phyloP scores from a whole-genome alignment of 2,329 filamentous ascomycete species.

The Aspergillus udagawae region DNA sequence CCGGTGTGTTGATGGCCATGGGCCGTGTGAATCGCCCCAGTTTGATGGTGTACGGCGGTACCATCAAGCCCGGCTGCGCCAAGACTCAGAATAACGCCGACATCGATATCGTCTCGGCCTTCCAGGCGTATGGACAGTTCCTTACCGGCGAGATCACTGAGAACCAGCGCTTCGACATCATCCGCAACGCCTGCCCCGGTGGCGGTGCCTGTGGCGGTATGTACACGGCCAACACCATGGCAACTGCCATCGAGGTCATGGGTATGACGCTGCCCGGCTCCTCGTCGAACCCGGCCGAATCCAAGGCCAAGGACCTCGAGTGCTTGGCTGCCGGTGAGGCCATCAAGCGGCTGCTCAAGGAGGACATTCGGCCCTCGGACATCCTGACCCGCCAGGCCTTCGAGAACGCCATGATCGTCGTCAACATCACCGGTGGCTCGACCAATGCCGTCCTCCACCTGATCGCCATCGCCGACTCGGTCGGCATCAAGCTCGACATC shows the following conservation, averaged over 20 bases:
- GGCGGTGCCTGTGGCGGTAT: conserved; percentile 82
- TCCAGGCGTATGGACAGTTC: conserved; percentile 96
- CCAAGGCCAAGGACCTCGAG: conserved; percentile 66
- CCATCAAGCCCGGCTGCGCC: conserved; percentile 87
- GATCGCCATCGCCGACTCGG: conserved; percentile 77
- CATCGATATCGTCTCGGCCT: conserved; percentile 94
- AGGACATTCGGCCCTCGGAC: conserved; percentile 73
- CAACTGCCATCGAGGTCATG: conserved; percentile 67
- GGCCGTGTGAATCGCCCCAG: conserved; percentile 89
- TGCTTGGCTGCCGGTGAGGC: conserved; percentile 68
- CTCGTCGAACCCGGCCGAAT: conserved; percentile 74
- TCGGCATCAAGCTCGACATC: conserved; percentile 75
- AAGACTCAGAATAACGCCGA: conserved; percentile 65
- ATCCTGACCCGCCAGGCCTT: conserved; percentile 78
- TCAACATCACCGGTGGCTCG: conserved; percentile 77
- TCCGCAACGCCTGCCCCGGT: conserved; percentile 83
- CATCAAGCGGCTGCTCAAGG: conserved; percentile 68
- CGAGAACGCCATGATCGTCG: conserved; percentile 78
- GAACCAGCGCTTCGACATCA: conserved; percentile 89
- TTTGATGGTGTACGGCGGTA: conserved; percentile 96
- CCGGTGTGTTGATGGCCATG: conserved; percentile 87
- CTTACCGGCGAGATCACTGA: conserved; percentile 88
- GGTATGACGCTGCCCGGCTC: conserved; percentile 79
- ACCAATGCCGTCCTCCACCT: conserved; percentile 83
- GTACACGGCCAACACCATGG: conserved; percentile 76